These are phyloP conservation scores for Macadamia tetraphylla DNA, from an alignment of 164 flowering plant genomes.

Conservation along the genomic window DNA sequence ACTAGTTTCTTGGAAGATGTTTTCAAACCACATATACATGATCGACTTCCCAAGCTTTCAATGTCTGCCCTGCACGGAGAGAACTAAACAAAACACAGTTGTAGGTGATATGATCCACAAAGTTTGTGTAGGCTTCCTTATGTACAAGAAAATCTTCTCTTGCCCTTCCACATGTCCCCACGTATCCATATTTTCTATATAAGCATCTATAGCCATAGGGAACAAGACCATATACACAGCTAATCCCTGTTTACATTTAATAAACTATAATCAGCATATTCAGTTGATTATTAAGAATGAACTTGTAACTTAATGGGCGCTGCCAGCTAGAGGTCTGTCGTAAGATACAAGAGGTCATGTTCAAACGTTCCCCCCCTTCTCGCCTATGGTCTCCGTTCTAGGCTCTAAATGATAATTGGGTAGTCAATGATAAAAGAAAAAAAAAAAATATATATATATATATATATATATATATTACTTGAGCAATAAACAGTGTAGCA, in stretches of 20 bases:
- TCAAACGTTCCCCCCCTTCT: no score
- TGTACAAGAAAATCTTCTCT: not conserved
- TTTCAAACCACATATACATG: no score
- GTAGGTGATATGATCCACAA: not conserved
- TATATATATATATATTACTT: no score
- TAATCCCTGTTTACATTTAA: not conserved
- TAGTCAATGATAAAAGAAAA: no score
- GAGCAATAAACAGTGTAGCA: not conserved
- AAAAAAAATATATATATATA: no score
- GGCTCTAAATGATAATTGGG: no score
- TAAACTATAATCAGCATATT: not conserved
- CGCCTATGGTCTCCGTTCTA: no score
- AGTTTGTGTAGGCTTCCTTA: not conserved
- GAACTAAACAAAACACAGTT: not conserved
- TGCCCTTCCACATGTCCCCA: not conserved
- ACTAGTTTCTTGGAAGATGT: no score
- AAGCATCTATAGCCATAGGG: not conserved
- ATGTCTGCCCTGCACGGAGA: not conserved
- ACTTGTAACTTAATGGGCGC: no score
- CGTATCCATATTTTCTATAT: not conserved
- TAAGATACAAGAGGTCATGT: no score
- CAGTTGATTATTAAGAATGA: no score
- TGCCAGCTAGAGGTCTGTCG: no score
- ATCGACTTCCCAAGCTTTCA: not conserved
- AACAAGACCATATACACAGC: not conserved